Conservation (phyloP, 331 rosid genomes). For the Malus hybrid region DNA sequence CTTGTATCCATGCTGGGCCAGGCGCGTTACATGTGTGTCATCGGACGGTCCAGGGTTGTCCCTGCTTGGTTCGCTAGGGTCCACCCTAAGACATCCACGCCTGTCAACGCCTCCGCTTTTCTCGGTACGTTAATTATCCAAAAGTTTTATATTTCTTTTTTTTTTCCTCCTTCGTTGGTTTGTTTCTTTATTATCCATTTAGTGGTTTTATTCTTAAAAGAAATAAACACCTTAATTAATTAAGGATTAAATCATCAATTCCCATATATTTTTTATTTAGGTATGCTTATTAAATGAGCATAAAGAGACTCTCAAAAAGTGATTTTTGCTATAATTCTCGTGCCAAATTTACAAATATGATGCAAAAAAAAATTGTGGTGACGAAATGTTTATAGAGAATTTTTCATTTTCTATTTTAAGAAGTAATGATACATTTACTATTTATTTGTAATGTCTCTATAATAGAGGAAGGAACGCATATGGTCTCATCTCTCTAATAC, state of each 20-base stretch:
- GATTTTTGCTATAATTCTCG: fast-evolving
- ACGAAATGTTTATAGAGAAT: fast-evolving
- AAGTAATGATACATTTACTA: fast-evolving
- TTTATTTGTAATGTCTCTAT: fast-evolving
- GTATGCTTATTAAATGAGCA: no score
- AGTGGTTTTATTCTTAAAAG: no score
- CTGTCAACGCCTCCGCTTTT: conserved; percentile 94
- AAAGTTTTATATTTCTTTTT: background rate
- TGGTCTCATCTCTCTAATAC: fast-evolving
- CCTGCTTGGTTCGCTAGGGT: conserved; percentile 90
- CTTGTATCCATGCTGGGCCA: conserved; percentile 95
- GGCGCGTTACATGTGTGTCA: conserved; percentile 96
- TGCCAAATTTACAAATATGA: no score
- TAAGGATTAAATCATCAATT: no score
- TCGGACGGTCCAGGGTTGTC: conserved; percentile 91
- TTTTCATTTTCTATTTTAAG: fast-evolving
- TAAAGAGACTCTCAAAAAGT: no score
- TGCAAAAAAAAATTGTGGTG: no score
- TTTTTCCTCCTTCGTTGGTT: background rate
- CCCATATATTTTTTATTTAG: no score
- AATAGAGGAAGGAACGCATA: fast-evolving
- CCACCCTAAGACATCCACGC: conserved; percentile 82
- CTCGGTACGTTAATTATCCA: conserved; percentile 46
- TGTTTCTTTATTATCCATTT: background rate
- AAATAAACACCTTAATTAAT: no score